A percentile compares a stretch with the other conserved stretches of the same genome.
These are phyloP conservation scores for Penicillium paradoxum DNA, from an alignment of 495 filamentous ascomycete species.

Conservation along the genomic window DNA sequence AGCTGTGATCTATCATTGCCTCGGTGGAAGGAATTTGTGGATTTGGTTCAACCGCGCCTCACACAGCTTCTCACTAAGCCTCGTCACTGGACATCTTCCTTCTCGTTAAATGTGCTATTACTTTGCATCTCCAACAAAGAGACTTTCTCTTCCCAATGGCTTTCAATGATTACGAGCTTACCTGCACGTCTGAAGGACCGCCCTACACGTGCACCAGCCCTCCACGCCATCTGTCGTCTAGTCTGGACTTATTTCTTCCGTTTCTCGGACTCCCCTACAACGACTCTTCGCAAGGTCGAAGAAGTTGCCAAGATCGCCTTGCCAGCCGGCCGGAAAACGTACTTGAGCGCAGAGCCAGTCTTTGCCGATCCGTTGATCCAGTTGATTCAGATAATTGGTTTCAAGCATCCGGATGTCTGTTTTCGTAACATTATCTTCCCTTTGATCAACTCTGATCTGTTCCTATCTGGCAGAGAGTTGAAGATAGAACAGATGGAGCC, in stretches of 20 bases:
- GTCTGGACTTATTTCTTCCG: constrained; percentile 95
- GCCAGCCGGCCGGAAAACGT: constrained; percentile 68
- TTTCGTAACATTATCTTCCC: constrained; percentile 91
- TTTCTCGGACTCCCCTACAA: constrained; percentile 62
- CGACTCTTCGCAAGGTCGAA: constrained; percentile 73
- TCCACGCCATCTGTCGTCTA: constrained; percentile 87
- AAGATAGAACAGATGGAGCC: constrained; percentile 92
- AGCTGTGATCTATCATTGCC: constrained; percentile 66
- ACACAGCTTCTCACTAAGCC: constrained; percentile 83
- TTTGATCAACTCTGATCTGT: constrained; percentile 84
- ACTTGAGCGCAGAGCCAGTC: constrained; percentile 71
- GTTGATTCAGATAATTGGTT: constrained; percentile 91
- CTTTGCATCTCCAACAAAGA: constrained; percentile 85
- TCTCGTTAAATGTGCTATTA: constrained; percentile 77
- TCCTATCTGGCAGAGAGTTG: constrained; percentile 68
- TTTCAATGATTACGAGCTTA: constrained; percentile 68
- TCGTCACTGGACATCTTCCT: constrained; percentile 81
- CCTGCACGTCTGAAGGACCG: constrained; percentile 81
- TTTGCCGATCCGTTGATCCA: constrained; percentile 87
- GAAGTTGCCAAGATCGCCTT: constrained; percentile 80
- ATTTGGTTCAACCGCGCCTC: constrained; percentile 67
- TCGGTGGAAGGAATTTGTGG: constrained; percentile 81
- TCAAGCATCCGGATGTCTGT: constrained; percentile 86
- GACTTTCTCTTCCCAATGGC: constrained; percentile 77
- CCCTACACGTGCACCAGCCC: constrained; percentile 66